phyloP scores from a whole-genome alignment of 768 basidiomycete genomes.

The Amanita muscaria region DNA sequence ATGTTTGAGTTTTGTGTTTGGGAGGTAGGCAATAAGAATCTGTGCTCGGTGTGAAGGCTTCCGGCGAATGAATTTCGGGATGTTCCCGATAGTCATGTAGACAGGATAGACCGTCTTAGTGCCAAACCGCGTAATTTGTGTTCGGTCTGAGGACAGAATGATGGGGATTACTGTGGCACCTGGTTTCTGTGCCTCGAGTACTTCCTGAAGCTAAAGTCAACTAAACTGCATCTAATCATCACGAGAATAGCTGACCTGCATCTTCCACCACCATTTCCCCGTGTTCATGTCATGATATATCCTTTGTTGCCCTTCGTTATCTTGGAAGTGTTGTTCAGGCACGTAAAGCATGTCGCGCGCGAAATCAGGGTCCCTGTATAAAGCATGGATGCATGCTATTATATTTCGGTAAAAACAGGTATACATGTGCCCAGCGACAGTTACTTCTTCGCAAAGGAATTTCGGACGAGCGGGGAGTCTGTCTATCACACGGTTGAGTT shows the following conservation, averaged over 20 bases:
- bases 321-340: not conserved
- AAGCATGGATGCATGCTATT: not conserved
- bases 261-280: constrained; percentile 40
- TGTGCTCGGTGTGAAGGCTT: constrained; percentile 24
- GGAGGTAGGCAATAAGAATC: constrained; percentile 33
- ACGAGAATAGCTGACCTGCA: too few relatives aligned
- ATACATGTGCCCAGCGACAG: too few relatives aligned
- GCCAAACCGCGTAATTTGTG: too few relatives aligned
- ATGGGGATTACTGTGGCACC: too few relatives aligned
- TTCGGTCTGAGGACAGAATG: constrained; percentile 35
- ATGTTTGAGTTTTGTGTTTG: too few relatives aligned
- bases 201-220: constrained; percentile 11
- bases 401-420: too few relatives aligned
- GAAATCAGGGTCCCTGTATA: not conserved
- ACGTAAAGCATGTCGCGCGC: not conserved
- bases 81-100: too few relatives aligned
- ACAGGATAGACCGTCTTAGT: too few relatives aligned
- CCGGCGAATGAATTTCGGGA: constrained; percentile 22
- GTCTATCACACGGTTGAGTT: too few relatives aligned
- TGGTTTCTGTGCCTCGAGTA: constrained; percentile 11
- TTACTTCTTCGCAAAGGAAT: too few relatives aligned
- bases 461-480: too few relatives aligned
- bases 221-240: not conserved
- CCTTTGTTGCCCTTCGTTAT: too few relatives aligned
- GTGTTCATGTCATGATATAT: constrained; percentile 28